Percentiles rank a stretch among this genome's conserved stretches.
phyloP scores from a whole-genome alignment of 2,329 filamentous ascomycete genomes.

The Penicillium sp. region DNA sequence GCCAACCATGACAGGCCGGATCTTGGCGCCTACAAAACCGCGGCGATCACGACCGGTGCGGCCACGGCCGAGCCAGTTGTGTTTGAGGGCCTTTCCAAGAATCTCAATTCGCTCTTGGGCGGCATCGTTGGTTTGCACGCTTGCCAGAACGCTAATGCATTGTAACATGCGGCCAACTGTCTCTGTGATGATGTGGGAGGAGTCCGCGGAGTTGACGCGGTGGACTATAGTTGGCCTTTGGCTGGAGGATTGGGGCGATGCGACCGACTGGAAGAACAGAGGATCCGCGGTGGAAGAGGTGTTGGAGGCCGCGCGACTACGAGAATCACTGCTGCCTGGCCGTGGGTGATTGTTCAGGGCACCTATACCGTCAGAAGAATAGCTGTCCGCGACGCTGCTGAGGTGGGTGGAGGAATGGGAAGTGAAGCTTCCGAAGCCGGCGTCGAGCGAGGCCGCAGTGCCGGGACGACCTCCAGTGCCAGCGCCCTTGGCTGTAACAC shows the following conservation, averaged over 20 bases:
- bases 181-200: constrained; percentile 75
- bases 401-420: constrained; percentile 75
- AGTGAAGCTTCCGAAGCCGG: constrained; percentile 71
- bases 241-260: constrained; percentile 31
- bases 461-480: constrained; percentile 56
- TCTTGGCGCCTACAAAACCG: constrained; percentile 74
- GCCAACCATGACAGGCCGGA: constrained; percentile 35
- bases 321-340: constrained; percentile 33
- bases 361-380: constrained; percentile 51
- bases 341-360: constrained; percentile 18
- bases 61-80: constrained; percentile 93
- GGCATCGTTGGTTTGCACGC: constrained; percentile 68
- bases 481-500: constrained; percentile 42
- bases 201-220: constrained; percentile 36
- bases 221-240: constrained; percentile 36
- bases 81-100: constrained; percentile 80
- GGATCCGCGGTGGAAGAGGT: constrained; percentile 57
- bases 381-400: constrained; percentile 56
- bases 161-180: constrained; percentile 94
- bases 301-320: constrained; percentile 81
- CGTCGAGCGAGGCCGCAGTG: constrained; percentile 73
- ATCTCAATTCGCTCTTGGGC: constrained; percentile 75
- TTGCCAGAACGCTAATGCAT: constrained; percentile 85
- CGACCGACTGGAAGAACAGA: constrained; percentile 42
- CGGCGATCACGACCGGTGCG: constrained; percentile 83